These are phyloP conservation scores for Encephalitozoon cuniculi DNA, from an alignment of 371 early-diverging fungal species.

Conservation along the genomic window DNA sequence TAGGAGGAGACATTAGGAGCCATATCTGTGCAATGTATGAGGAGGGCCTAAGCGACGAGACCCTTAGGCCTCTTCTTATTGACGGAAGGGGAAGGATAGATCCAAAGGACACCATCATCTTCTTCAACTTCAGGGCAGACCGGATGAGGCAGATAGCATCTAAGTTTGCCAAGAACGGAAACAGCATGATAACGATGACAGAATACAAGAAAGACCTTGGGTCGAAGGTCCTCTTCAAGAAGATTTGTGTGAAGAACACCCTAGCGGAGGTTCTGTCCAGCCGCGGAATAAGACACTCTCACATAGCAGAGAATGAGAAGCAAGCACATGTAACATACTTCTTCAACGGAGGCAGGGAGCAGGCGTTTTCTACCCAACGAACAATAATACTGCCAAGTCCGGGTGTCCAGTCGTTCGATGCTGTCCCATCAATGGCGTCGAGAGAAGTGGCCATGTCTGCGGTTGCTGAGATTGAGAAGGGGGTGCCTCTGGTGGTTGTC, in stretches of 20 bases:
- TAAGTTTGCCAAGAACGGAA: constrained; percentile 59
- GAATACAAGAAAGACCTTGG: constrained; percentile 88
- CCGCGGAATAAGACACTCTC: constrained; percentile 73
- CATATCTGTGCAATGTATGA: constrained; percentile 14
- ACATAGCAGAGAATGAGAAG: constrained; percentile 94
- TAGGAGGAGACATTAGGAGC: constrained; percentile 1
- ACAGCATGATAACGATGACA: constrained; percentile 72
- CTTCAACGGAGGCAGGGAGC: constrained; percentile 95
- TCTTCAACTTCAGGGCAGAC: constrained; percentile 90
- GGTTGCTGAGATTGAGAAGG: constrained; percentile 32
- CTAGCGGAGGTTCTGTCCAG: constrained; percentile 85
- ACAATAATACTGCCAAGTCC: constrained; percentile 80
- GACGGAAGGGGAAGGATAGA: constrained; percentile 66
- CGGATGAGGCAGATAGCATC: constrained; percentile 86
- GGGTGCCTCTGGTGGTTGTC: constrained; percentile 79
- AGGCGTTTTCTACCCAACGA: constrained; percentile 73
- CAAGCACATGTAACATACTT: constrained; percentile 99
- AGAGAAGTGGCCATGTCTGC: constrained; percentile 72
- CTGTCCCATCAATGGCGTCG: constrained; percentile 86
- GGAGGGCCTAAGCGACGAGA: constrained; percentile 52
- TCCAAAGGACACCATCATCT: constrained; percentile 69
- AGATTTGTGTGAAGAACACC: constrained; percentile 85
- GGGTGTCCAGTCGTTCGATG: constrained; percentile 88
- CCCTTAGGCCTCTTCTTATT: constrained; percentile 45
- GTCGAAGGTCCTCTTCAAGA: constrained; percentile 74